Percentiles rank a stretch among this genome's conserved stretches.
These are phyloP conservation scores for Spergularia marina DNA, from an alignment of 148 eudicot species.

Conservation along the genomic window DNA sequence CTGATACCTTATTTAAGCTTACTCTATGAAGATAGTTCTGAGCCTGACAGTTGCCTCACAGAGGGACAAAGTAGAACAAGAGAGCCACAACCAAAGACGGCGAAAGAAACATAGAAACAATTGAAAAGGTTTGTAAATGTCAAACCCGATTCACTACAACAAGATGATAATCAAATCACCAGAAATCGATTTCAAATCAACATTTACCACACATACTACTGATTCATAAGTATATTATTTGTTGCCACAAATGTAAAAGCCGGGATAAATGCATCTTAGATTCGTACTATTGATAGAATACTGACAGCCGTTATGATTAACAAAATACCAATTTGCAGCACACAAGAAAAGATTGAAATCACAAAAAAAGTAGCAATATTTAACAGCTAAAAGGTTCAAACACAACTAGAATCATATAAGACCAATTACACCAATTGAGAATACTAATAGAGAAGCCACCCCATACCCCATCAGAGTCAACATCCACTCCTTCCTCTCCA, in stretches of 20 bases:
- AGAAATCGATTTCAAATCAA: background rate
- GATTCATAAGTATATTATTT: background rate
- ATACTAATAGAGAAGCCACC: constrained; percentile 18
- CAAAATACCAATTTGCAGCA: background rate
- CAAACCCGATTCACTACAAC: background rate
- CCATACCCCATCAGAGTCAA: constrained; percentile 83
- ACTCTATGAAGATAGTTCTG: too few relatives aligned
- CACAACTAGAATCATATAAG: background rate
- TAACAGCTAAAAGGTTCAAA: background rate
- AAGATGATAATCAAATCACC: too few relatives aligned
- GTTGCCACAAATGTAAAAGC: background rate
- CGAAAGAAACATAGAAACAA: too few relatives aligned
- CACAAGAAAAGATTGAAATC: background rate
- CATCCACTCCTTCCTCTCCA: constrained; percentile 59
- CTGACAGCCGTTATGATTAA: background rate
- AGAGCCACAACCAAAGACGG: too few relatives aligned
- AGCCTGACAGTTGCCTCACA: too few relatives aligned
- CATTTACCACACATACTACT: background rate
- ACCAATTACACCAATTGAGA: background rate
- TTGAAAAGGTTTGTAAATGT: background rate
- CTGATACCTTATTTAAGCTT: too few relatives aligned
- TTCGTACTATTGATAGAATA: background rate
- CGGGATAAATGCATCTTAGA: background rate
- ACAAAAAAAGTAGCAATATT: background rate
- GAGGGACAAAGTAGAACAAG: too few relatives aligned